Evolutionary conservation across 306 rosid species (phyloP), one percentile per base, ranked within the genome.

Genomic region (Cucumis melo): DNA sequence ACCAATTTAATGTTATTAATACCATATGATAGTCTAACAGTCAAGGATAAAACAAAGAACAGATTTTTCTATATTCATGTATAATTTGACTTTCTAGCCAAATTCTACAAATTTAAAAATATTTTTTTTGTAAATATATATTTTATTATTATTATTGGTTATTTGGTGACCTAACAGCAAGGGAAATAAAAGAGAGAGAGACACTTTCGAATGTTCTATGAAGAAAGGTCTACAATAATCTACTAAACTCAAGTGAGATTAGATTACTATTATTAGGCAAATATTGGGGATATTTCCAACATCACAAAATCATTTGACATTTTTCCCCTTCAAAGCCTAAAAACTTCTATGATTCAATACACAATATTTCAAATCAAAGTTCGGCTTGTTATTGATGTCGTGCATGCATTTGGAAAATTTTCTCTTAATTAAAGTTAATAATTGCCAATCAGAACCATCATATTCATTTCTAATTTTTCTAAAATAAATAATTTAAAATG

Each of bases 291-390:
- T 38, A 38, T 65, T 65, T 65, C 50, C 29, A 58, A n/a, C 60
- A 27, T 63, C 46, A 1, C 46, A 63, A 32, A 15, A 38, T 8
- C 51, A 36, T 39, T 66, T n/a, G 73, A 66, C 73, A 27, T 27
- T 8, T 39, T 38, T 66, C 2, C 19, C 6, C 32, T 66, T n/a
- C 11, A 61, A 29, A 29, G 15, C 2, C 29, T 29, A 1, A 61
- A 66, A 36, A 1, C 17, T 66, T 66, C 73, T 1, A 66, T 15
- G n/a, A 17, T 66, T 20, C 9, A 41, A 66, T 20, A 27, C 1
- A 5, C 73, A 66, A 66, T 39, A 66, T 66, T 66, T 66, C 73
- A 66, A 66, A 66, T 41, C 73, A 66, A 63, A 66, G 34, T 66
- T 41, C 32, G 73, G 19, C 13, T 41, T 66, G 73, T 39, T 20